These are phyloP conservation scores for Sporothrix protearum DNA, from an alignment of 2,329 filamentous ascomycete species.

Conservation along the genomic window DNA sequence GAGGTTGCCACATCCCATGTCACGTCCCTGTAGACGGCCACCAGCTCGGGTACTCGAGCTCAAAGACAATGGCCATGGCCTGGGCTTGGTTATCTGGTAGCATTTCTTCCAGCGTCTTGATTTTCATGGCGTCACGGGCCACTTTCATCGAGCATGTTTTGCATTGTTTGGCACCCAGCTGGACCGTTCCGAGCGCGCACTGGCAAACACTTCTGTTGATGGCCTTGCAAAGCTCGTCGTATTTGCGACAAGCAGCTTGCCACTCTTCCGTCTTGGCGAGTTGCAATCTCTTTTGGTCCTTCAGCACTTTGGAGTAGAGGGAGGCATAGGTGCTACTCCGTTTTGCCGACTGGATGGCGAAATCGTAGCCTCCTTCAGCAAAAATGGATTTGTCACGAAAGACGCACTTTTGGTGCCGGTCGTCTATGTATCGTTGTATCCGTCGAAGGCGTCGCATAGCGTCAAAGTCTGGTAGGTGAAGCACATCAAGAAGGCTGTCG, in stretches of 20 bases:
- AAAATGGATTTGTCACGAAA: conserved; percentile 44
- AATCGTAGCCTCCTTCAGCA: conserved; percentile 36
- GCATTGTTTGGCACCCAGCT: conserved; percentile 34
- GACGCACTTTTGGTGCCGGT: conserved; percentile 34
- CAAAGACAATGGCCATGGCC: conserved; percentile 41
- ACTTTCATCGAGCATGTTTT: conserved; percentile 37
- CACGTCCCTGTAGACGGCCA: conserved; percentile 41
- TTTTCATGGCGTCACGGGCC: conserved; percentile 35
- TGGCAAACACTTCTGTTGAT: conserved; percentile 36
- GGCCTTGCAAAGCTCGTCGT: conserved; percentile 34
- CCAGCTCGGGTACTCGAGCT: conserved; percentile 38
- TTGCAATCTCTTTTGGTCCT: conserved; percentile 20
- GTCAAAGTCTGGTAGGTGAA: conserved; percentile 46
- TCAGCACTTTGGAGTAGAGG: conserved; percentile 32
- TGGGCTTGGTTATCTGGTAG: conserved; percentile 36
- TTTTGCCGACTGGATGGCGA: conserved; percentile 35
- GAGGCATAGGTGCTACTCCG: no score
- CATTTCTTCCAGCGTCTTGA: conserved; percentile 41
- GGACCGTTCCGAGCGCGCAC: conserved; percentile 31
- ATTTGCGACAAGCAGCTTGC: conserved; percentile 33
- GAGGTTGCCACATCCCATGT: conserved; percentile 40
- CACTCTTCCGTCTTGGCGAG: conserved; percentile 37
- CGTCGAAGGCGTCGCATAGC: conserved; percentile 51
- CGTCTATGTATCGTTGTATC: conserved; percentile 49
- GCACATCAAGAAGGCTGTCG: conserved; percentile 48